phyloP scores from a whole-genome alignment of 306 rosid species.

The barrel medic (Medicago truncatula) region MtrunA17r5.0-ANR NC_053047.1:28932501-28933000 shows the following conservation, averaged over 20 bases:
- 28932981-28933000: constrained; percentile 1
- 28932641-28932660: not conserved
- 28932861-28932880: not conserved
- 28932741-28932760: not conserved
- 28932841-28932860: not conserved
- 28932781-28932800: not conserved
- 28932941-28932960: not conserved
- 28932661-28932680: not conserved
- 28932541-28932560: constrained; percentile 2
- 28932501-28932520: constrained; percentile 18
- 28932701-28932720: not conserved
- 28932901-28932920: constrained; percentile 1
- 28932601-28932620: not conserved
- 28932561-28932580: not conserved
- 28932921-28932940: not conserved
- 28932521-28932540: not conserved
- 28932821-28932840: not conserved
- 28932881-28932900: not conserved
- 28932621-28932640: not conserved
- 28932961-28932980: constrained; percentile 16
- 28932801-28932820: not conserved
- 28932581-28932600: not conserved
- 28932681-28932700: not conserved
- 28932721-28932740: not conserved
- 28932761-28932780: no score